Percentiles rank a stretch among this genome's conserved stretches.
Conservation (phyloP, 2,329 filamentous ascomycete genomes). For the Apiospora sp. region DNA sequence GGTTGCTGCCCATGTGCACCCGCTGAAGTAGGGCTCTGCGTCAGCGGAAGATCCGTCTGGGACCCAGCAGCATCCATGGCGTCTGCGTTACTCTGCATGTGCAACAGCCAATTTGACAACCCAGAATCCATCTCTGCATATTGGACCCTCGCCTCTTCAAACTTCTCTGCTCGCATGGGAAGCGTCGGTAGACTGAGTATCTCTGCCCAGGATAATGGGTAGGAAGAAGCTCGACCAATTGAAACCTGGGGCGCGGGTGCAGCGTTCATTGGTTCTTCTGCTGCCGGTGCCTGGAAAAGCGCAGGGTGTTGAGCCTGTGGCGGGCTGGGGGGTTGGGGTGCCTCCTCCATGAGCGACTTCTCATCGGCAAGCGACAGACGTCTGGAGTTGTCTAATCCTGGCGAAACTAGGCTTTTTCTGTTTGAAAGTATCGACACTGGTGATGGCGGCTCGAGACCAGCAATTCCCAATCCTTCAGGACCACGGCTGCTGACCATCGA, state of each 20-base stretch:
- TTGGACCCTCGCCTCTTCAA: constrained; percentile 74
- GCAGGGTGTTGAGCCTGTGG: constrained; percentile 51
- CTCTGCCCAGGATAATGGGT: constrained; percentile 71
- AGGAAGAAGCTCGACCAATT: constrained; percentile 25
- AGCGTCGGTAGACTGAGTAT: constrained; percentile 75
- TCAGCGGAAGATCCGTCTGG: constrained; percentile 32
- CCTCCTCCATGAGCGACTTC: constrained; percentile 47
- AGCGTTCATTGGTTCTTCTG: neutral
- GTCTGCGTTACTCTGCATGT: constrained; percentile 57
- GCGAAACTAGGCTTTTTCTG: constrained; percentile 34
- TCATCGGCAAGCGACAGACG: constrained; percentile 54
- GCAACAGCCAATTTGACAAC: constrained; percentile 65
- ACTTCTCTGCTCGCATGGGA: constrained; percentile 75
- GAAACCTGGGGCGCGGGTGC: neutral
- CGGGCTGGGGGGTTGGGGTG: constrained; percentile 46
- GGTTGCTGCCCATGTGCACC: constrained; percentile 50
- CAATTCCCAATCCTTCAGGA: constrained; percentile 37
- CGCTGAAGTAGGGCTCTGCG: constrained; percentile 26
- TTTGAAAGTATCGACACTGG: constrained; percentile 51
- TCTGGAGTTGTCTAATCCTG: constrained; percentile 28
- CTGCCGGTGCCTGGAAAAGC: constrained; percentile 27
- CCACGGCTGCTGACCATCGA: constrained; percentile 47
- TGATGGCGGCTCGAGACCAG: constrained; percentile 50
- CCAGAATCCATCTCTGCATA: constrained; percentile 80
- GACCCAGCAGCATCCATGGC: constrained; percentile 46